These are phyloP conservation scores for Didymella sp. DNA, from an alignment of 2,329 filamentous ascomycete species.

Conservation along the genomic window DNA sequence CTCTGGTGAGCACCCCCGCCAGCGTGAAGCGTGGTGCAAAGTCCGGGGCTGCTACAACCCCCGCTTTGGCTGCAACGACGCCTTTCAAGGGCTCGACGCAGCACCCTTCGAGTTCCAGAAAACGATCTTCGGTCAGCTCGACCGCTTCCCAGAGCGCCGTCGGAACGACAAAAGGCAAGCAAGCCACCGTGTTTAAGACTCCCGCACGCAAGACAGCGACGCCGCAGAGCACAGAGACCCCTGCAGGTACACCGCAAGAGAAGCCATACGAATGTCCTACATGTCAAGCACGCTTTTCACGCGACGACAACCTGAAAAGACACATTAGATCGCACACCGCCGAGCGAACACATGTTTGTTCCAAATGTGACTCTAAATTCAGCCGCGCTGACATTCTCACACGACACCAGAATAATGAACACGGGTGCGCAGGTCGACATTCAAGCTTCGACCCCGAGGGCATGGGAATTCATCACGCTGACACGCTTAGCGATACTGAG, in stretches of 20 bases:
- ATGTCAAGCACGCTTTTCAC: conserved; percentile 86
- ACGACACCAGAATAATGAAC: conserved; percentile 92
- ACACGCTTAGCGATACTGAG: background rate
- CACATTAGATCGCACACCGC: conserved; percentile 97
- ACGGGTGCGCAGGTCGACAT: conserved; percentile 89
- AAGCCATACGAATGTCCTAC: conserved; percentile 94
- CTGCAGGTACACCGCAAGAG: conserved; percentile 66
- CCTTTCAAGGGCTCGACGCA: conserved; percentile 14
- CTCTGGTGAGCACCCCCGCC: conserved; percentile 6
- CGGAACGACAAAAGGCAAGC: background rate
- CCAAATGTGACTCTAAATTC: conserved; percentile 93
- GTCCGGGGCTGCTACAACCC: background rate
- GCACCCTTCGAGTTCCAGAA: conserved; percentile 10
- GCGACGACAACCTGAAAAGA: conserved; percentile 90
- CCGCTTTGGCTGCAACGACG: background rate
- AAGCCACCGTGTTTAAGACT: conserved; percentile 11
- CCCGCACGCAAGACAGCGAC: background rate
- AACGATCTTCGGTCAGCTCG: background rate
- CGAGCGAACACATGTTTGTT: conserved; percentile 92
- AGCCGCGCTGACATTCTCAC: conserved; percentile 94
- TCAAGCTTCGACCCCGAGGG: conserved; percentile 86
- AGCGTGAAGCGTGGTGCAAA: conserved; percentile 5
- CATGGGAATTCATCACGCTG: conserved; percentile 29
- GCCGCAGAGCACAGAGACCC: background rate
- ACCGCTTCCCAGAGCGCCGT: background rate